Conservation (phyloP, 805 yeast species). For the Jamesozyma gamospora region DNA sequence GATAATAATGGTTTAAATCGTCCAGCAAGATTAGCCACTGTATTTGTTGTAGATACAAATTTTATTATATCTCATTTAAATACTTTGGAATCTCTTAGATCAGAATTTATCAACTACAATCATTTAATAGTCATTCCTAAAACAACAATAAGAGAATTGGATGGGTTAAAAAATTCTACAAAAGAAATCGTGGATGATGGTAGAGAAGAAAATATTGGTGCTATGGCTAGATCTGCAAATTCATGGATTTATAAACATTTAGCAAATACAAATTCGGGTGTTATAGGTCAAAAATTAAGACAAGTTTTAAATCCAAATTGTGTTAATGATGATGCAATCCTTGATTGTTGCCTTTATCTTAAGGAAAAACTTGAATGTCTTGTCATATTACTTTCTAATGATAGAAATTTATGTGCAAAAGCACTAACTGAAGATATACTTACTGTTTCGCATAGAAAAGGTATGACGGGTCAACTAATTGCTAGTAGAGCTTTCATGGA, state of each 20-base stretch:
- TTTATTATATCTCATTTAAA: conserved; percentile 61
- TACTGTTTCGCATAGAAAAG: conserved; percentile 44
- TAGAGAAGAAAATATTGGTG: background rate
- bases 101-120: conserved; percentile 32
- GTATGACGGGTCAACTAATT: conserved; percentile 40
- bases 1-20: background rate
- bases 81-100: conserved; percentile 44
- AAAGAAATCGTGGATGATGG: conserved; percentile 1
- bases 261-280: conserved; percentile 40
- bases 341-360: conserved; percentile 73
- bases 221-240: conserved; percentile 59
- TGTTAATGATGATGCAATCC: conserved; percentile 66
- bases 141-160: conserved; percentile 68
- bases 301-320: conserved; percentile 42
- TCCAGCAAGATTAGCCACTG: conserved; percentile 17
- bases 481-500: conserved; percentile 34
- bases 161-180: conserved; percentile 55
- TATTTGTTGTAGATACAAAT: conserved; percentile 72
- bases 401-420: conserved; percentile 70
- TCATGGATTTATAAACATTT: conserved; percentile 63
- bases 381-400: conserved; percentile 67
- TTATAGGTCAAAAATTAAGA: conserved; percentile 53
- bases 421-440: conserved; percentile 58
- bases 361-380: conserved; percentile 32
- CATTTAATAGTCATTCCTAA: conserved; percentile 57